Base-by-base conservation (phyloP, 345 rosid species). In the Euphorbia peplus region DNA sequence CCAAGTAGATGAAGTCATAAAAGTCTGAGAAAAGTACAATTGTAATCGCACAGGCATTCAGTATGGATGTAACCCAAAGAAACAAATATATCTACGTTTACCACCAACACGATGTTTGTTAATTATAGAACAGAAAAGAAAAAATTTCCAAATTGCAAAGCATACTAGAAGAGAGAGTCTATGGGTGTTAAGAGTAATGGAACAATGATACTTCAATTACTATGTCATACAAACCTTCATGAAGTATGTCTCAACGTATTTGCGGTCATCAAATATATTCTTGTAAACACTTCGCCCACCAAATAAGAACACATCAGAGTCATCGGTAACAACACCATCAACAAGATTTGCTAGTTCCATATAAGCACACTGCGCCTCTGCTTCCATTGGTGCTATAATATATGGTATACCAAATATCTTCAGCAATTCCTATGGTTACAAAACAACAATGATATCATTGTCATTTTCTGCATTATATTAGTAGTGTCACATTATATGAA, bases 331-430 rank as follows among this genome's bases (percentile, higher is more conserved):
- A 75, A 87, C 90, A 69, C 99, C 99, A 80, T 95, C 99, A 54
- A 95, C 93, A 78, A 90, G 84, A 86, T 88, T 83, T 67, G 78
- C 82, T 48, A 85, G 83, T 80, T 95, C 99, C 93, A 95, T 82
- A 68, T 75, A 85, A 72, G 98, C 96, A 83, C 98, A 95, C 70
- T 91, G 96, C 69, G 99, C 99, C 79, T 95, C 99, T 64, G 96
- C 99, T 81, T 95, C 99, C 98, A 90, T 91, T 70, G 97, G 98
- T 70, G 99, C 96, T 74, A 95, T 85, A 55, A 91, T 87, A 82
- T 91, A 95, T 18, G 97, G 99, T 78, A 95, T 65, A 75, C 99
- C 99, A 89, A 95, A 95, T 81, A 91, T 90, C 83, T 95, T 96
- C 76, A 95, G 83, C 75, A 95, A 87, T 72, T 95, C 99, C 99